Percentiles rank a stretch among this genome's conserved stretches.
phyloP scores from a whole-genome alignment of 768 basidiomycete species.

The Russula vinacea region DNA sequence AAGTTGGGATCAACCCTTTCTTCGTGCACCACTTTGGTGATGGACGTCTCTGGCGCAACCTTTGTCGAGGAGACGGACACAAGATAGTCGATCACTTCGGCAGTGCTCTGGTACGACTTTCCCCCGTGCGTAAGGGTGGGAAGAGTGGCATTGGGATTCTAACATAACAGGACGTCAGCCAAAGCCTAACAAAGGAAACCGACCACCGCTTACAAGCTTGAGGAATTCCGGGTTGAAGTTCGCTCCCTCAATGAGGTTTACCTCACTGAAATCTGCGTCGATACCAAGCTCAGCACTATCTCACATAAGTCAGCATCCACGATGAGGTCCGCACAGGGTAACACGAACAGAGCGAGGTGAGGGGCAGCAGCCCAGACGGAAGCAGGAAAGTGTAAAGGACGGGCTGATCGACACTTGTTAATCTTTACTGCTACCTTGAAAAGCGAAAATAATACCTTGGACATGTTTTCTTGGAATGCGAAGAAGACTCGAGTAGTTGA shows the following conservation, averaged over 20 bases:
- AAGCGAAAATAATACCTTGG: not conserved
- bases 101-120: slow-evolving; percentile 39
- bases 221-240: slow-evolving; percentile 14
- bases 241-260: slow-evolving; percentile 9
- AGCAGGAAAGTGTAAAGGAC: slow-evolving; percentile 8
- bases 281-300: slow-evolving; percentile 14
- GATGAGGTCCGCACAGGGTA: not conserved
- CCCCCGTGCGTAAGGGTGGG: slow-evolving; percentile 15
- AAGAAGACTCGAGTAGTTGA: no score
- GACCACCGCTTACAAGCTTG: not conserved
- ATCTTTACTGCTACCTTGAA: not conserved
- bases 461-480: not conserved
- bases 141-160: slow-evolving; percentile 25
- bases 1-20: slow-evolving; percentile 53
- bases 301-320: not conserved
- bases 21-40: slow-evolving; percentile 44
- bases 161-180: not conserved
- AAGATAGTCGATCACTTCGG: slow-evolving; percentile 43
- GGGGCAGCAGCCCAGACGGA: slow-evolving; percentile 11
- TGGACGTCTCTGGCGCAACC: slow-evolving; percentile 38
- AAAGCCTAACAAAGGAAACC: not conserved
- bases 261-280: slow-evolving; percentile 1
- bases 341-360: not conserved
- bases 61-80: slow-evolving; percentile 40
- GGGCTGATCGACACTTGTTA: not conserved